phyloP scores from a whole-genome alignment of 495 filamentous ascomycete genomes.

The Aspergillus homomorphus region DNA sequence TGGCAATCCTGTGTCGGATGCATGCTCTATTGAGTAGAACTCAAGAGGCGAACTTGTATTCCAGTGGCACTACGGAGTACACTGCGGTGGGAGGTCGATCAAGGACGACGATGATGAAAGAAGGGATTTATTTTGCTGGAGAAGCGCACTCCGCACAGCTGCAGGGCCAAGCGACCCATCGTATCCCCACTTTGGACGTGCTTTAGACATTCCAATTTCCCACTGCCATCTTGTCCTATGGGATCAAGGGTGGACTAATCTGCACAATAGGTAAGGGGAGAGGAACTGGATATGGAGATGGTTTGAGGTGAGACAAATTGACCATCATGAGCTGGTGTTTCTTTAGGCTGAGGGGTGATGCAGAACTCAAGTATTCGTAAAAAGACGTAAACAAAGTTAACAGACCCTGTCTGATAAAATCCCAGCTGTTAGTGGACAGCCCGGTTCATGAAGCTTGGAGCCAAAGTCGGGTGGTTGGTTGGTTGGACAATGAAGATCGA shows the following conservation, averaged over 20 bases:
- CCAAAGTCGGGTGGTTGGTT: too few relatives aligned
- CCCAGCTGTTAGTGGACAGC: not conserved
- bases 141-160: not conserved
- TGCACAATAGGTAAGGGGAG: not conserved
- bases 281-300: too few relatives aligned
- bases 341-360: too few relatives aligned
- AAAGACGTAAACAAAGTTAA: too few relatives aligned
- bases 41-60: not conserved
- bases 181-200: not conserved
- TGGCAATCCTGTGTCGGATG: constrained; percentile 1
- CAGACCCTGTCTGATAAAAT: not conserved
- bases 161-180: not conserved
- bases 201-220: not conserved
- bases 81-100: not conserved
- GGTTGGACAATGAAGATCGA: too few relatives aligned
- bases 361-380: too few relatives aligned
- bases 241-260: too few relatives aligned
- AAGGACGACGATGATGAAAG: not conserved
- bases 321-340: too few relatives aligned
- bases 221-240: not conserved
- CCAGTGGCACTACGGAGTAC: not conserved
- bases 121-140: not conserved
- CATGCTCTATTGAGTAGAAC: not conserved
- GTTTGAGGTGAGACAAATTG: not conserved
- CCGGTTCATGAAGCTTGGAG: too few relatives aligned